These are phyloP conservation scores for Linnemannia zychae DNA, from an alignment of 192 early-diverging fungal genomes.

Conservation along the genomic window DNA sequence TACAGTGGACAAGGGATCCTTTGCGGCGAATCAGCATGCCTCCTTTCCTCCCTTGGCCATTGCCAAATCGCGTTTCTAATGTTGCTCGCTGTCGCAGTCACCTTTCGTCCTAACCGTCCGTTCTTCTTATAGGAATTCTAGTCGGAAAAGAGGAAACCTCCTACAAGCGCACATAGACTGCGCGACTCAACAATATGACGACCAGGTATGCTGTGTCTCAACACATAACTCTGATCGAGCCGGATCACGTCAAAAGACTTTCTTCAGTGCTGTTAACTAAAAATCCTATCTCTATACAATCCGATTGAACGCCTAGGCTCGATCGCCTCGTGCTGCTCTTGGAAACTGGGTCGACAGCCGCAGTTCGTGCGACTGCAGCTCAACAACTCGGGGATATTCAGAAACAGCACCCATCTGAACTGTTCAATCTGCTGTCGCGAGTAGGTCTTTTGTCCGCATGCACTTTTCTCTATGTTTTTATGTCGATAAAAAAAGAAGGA, in stretches of 20 bases:
- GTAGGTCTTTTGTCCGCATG: constrained; percentile 31
- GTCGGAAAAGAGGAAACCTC: background rate
- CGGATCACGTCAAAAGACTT: background rate
- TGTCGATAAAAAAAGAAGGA: background rate
- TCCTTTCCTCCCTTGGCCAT: background rate
- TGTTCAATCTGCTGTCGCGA: constrained; percentile 88
- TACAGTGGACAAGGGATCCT: background rate
- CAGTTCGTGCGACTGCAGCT: constrained; percentile 92
- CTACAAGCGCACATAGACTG: background rate
- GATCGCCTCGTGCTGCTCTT: constrained; percentile 94
- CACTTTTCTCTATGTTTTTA: constrained; percentile 26
- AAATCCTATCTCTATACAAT: background rate
- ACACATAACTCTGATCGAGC: background rate
- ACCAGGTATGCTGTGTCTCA: background rate
- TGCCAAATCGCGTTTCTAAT: background rate
- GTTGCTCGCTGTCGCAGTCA: background rate
- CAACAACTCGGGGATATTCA: constrained; percentile 96
- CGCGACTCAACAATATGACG: constrained; percentile 1
- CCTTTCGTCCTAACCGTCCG: background rate
- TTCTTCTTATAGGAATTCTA: background rate
- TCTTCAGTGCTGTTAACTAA: background rate
- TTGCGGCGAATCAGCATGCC: background rate
- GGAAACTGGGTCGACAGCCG: constrained; percentile 92
- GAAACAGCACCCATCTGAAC: constrained; percentile 92
- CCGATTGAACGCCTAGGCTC: constrained; percentile 68